Evolutionary conservation across 345 rosid species (phyloP), one percentile per base, ranked within the genome.

Genomic region (Corymbia maculata): DNA sequence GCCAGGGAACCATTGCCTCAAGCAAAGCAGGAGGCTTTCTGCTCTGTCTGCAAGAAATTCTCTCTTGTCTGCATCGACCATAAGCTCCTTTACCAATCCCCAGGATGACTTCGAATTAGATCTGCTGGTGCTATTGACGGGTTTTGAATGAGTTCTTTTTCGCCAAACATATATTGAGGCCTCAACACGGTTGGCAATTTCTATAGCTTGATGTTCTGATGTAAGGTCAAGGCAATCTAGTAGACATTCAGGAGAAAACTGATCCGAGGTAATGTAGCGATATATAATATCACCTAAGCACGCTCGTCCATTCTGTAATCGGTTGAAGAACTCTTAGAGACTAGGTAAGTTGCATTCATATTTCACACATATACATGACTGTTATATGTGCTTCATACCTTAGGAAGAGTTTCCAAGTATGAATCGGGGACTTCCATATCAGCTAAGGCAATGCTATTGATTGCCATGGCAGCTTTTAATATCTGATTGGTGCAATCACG

Each of bases 401-500:
- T 95, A 57, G 99, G 99, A 88, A 97, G 98, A 90, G 98, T 89
- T 50, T 96, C 98, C 53, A 95, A 89, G 89, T 92, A 98, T 13
- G 98, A 94, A 68, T 97, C 95, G 14, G 99, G 99, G 88, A 98
- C 93, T 86, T 96, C 98, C 98, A 97, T 98, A 44, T 97, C 99
- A 52, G 93, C 92, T 87, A 97, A 90, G 52, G 99, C 91, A 88
- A 92, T 91, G 88, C 94, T 93, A 92, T 98, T 98, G 92, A 98
- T 98, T 50, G 99, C 99, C 99, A 98, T 95, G 50, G 98, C 97
- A 88, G 99, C 99, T 91, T 98, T 98, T 26, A 98, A 91, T 90
- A 98, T 98, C 93, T 98, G 99, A 90, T 95, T 98, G n/a, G 99
- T 93, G 92, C 97, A 95, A 90, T 98, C 99, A 10, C 98, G 95